A percentile compares a stretch with the other conserved stretches of the same genome.
phyloP scores from a whole-genome alignment of 331 rosid genomes.

The Prunus yedoensis region DNA sequence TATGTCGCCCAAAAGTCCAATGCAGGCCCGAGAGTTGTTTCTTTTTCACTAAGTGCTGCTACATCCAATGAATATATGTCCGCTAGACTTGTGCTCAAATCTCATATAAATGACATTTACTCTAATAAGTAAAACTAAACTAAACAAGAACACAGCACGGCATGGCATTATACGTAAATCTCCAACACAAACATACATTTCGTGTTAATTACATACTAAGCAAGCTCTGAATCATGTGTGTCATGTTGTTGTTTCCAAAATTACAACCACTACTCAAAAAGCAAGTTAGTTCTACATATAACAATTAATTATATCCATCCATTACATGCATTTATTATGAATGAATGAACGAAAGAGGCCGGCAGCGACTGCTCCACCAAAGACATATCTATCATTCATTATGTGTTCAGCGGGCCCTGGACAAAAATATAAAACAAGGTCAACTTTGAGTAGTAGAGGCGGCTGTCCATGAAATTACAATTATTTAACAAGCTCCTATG shows the following conservation, averaged over 20 bases:
- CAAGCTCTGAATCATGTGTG: background rate
- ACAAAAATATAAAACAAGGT: conserved; percentile 10
- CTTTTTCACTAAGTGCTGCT: too few species aligned
- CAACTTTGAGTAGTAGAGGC: conserved; percentile 27
- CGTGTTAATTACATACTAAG: background rate
- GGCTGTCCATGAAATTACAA: conserved; percentile 7
- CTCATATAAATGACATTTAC: background rate
- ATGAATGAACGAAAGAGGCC: background rate
- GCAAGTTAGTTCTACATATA: background rate
- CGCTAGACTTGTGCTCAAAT: too few species aligned
- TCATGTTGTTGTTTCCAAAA: background rate
- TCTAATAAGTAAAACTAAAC: background rate
- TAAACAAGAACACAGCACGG: background rate
- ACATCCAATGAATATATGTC: too few species aligned
- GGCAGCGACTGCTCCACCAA: conserved; percentile 13
- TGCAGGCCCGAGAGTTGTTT: too few species aligned
- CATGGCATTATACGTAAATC: background rate
- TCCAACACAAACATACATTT: background rate
- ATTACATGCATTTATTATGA: background rate
- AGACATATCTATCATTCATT: conserved; percentile 3
- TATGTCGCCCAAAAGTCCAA: too few species aligned
- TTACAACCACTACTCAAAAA: background rate
- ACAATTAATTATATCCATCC: background rate
- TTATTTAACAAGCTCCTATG: conserved; percentile 12
- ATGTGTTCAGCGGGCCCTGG: background rate